phyloP scores from a whole-genome alignment of 148 eudicot species.

The Nyssa sinensis region DNA sequence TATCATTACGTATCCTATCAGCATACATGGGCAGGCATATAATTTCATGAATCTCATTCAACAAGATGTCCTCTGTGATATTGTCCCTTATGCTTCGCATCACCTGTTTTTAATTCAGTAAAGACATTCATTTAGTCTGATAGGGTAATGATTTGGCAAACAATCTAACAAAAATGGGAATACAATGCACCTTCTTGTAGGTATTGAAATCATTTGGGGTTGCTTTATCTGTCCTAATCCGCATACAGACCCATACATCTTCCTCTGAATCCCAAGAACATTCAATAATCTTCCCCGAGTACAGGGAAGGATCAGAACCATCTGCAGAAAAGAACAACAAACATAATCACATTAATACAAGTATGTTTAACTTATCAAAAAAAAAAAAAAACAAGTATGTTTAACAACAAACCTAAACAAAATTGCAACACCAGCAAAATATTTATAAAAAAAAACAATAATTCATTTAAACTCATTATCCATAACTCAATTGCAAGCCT shows the following conservation, averaged over 20 bases:
- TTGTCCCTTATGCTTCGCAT: constrained; percentile 87
- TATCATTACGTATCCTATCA: constrained; percentile 66
- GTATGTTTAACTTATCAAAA: too few species aligned
- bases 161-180: neutral
- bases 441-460: too few species aligned
- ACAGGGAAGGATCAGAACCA: constrained; percentile 58
- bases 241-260: constrained; percentile 70
- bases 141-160: neutral
- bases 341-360: too few species aligned
- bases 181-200: constrained; percentile 62
- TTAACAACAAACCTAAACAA: neutral
- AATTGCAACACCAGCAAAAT: neutral
- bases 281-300: constrained; percentile 80
- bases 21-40: constrained; percentile 89
- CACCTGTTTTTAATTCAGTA: constrained; percentile 50
- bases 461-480: too few species aligned
- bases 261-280: constrained; percentile 70
- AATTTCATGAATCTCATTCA: constrained; percentile 74
- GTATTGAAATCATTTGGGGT: constrained; percentile 87
- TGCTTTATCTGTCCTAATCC: constrained; percentile 64
- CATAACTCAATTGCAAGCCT: too few species aligned
- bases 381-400: neutral
- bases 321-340: constrained; percentile 54
- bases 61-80: constrained; percentile 71
- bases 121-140: neutral